phyloP scores from a whole-genome alignment of 352 stramenopile genomes.

The Phytopythium ostracodes region DNA sequence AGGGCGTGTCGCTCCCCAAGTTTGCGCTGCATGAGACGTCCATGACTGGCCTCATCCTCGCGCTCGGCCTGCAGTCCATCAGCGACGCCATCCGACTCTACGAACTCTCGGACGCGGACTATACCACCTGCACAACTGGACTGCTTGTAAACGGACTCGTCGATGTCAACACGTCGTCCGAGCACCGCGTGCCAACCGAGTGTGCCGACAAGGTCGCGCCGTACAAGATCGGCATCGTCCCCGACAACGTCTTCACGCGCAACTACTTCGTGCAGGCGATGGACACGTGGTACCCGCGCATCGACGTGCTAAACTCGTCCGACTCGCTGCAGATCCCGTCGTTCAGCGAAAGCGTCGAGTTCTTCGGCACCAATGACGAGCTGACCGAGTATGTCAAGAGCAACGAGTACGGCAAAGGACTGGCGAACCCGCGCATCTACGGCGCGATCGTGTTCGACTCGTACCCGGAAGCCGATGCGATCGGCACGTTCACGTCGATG shows the following conservation, averaged over 20 bases:
- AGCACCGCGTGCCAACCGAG: slow-evolving; percentile 23
- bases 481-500: slow-evolving; percentile 33
- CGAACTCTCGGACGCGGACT: slow-evolving; percentile 31
- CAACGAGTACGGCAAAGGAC: slow-evolving; percentile 36
- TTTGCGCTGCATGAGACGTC: slow-evolving; percentile 34
- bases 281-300: slow-evolving; percentile 49
- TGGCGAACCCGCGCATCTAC: slow-evolving; percentile 52
- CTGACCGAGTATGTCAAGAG: slow-evolving; percentile 48
- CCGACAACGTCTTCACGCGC: slow-evolving; percentile 49
- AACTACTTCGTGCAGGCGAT: slow-evolving; percentile 51
- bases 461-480: slow-evolving; percentile 21
- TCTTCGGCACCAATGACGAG: slow-evolving; percentile 41
- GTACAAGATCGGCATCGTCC: slow-evolving; percentile 53
- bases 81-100: slow-evolving; percentile 30
- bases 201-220: slow-evolving; percentile 43
- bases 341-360: slow-evolving; percentile 49
- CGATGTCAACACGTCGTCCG: slow-evolving; percentile 28
- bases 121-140: background rate
- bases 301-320: slow-evolving; percentile 23
- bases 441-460: slow-evolving; percentile 61
- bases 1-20: slow-evolving; percentile 13
- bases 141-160: slow-evolving; percentile 17
- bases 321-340: slow-evolving; percentile 36
- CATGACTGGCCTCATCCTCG: slow-evolving; percentile 50
- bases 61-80: slow-evolving; percentile 39